Evolutionary conservation across 768 basidiomycete species (phyloP), one percentile per base, ranked within the genome.

Genomic region (Leccinum obscurum): DNA sequence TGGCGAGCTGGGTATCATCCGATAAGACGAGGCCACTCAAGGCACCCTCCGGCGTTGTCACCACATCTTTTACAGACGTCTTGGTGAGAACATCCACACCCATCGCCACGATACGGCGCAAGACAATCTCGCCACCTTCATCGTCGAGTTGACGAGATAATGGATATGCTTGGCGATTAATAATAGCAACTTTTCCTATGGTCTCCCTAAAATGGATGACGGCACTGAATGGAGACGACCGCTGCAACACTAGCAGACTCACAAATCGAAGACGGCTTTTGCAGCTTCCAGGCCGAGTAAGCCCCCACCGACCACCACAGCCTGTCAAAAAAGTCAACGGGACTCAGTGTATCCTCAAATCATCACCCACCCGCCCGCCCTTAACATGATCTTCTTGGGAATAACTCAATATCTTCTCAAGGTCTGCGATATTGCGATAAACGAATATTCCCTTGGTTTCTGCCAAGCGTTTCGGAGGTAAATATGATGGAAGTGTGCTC

Each of bases 251-350:
- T 10, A n/a, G 41, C 41, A 44, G 8, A 26, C 72, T 20, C 55
- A 73, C 67, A 88, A 73, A 69, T 90, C 89, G 64, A 83, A 83
- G 7, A 83, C 77, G 0, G 88, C 89, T 66, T 90, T 90, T 3
- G 88, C 89, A 3, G 89, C 88, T 72, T 90, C 89, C 34, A 91
- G 75, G 11, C 88, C 89, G 17, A 90, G 80, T 11, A 91, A 70
- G 9, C 88, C 89, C 9, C 89, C 89, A 20, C 89, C 89, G 14
- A 91, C 78, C 3, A 90, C 81, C 4, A 51, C 50, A 8, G 26
- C 50, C 50, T 51, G 15, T n/a, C 20, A 20, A 20, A 44, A n/a
- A 44, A n/a, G 41, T 44, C n/a, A 44, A 44, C 41, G 41, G n/a
- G n/a, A 10, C 41, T 5, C 41, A 20, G 10, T 20, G 4, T 44